phyloP scores from a whole-genome alignment of 345 rosid species.

The Sisymbrium irio region DNA sequence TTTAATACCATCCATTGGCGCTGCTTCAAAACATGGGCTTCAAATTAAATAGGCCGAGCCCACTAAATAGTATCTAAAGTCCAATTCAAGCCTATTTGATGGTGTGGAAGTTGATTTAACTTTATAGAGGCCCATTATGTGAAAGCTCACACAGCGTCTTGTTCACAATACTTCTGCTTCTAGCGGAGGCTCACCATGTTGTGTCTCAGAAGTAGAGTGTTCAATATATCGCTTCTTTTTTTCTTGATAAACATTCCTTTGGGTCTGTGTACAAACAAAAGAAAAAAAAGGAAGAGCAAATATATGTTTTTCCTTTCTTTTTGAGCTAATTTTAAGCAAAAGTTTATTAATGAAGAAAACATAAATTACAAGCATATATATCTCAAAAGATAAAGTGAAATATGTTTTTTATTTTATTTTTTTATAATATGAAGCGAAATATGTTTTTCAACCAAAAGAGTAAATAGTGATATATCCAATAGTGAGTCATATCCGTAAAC shows the following conservation, averaged over 20 bases:
- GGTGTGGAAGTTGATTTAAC: not conserved
- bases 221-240: too few species aligned
- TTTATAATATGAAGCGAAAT: not conserved
- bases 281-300: too few species aligned
- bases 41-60: not conserved
- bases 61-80: conserved; percentile 24
- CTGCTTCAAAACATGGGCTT: not conserved
- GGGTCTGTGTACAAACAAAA: too few species aligned
- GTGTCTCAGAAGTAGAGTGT: too few species aligned
- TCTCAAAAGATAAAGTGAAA: not conserved
- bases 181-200: too few species aligned
- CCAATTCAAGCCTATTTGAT: not conserved
- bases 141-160: not conserved
- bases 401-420: not conserved
- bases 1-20: not conserved
- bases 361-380: not conserved
- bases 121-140: not conserved
- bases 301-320: too few species aligned
- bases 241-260: too few species aligned
- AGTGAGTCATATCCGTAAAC: not conserved
- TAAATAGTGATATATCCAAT: not conserved
- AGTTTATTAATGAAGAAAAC: too few species aligned
- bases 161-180: too few species aligned
- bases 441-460: not conserved
- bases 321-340: too few species aligned